phyloP scores from a whole-genome alignment of 306 rosid species.

The Dryas drummondii region DNA sequence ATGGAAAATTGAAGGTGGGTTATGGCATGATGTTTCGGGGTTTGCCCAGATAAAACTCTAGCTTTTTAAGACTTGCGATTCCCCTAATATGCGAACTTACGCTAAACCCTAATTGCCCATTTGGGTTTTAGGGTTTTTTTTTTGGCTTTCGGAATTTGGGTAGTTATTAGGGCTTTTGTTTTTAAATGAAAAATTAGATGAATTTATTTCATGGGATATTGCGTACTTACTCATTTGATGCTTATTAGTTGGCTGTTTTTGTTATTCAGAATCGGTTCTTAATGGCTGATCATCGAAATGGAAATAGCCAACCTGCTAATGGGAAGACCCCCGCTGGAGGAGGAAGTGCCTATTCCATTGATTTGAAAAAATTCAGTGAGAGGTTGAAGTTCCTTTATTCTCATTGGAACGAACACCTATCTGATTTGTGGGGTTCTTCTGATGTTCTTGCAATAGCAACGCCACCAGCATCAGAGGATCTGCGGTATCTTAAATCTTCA shows the following conservation, averaged over 20 bases:
- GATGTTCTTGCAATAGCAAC: slow-evolving; percentile 68
- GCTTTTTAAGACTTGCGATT: not conserved
- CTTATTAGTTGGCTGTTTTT: slow-evolving; percentile 5
- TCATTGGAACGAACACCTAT: slow-evolving; percentile 65
- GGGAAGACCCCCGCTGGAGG: slow-evolving; percentile 57
- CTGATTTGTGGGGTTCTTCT: slow-evolving; percentile 72
- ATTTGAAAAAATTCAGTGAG: slow-evolving; percentile 55
- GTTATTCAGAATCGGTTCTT: slow-evolving; percentile 17
- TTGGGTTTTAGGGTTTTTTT: not conserved
- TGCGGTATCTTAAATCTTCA: slow-evolving; percentile 86
- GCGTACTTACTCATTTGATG: not conserved
- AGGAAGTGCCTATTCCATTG: slow-evolving; percentile 57
- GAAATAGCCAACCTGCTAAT: slow-evolving; percentile 54
- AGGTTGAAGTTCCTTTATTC: slow-evolving; percentile 59
- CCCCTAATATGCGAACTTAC: not conserved
- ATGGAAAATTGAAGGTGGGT: not conserved
- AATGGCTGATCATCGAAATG: slow-evolving; percentile 89
- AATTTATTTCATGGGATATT: not conserved
- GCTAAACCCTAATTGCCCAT: slow-evolving; percentile 11
- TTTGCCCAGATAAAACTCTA: not conserved
- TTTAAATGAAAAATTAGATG: too few species aligned
- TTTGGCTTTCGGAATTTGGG: not conserved
- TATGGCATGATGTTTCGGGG: not conserved
- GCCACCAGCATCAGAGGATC: slow-evolving; percentile 85
- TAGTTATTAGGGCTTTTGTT: not conserved